A percentile compares a stretch with the other conserved stretches of the same genome.
phyloP scores from a whole-genome alignment of 495 filamentous ascomycete species.

The Penicillium bovifimosum region DNA sequence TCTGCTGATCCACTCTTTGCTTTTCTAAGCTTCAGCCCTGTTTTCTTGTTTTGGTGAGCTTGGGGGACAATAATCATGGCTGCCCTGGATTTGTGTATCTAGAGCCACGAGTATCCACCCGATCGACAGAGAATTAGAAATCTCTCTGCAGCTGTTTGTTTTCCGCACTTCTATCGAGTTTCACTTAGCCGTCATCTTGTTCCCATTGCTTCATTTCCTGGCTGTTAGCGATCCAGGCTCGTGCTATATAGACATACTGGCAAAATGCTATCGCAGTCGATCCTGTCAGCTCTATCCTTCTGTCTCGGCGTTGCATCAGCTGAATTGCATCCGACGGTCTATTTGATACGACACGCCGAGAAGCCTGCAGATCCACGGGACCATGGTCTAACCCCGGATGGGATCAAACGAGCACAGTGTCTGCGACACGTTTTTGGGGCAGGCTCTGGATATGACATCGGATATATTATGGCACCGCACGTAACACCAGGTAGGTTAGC shows the following conservation, averaged over 20 bases:
- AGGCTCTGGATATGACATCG: slow-evolving; percentile 38
- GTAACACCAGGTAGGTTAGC: slow-evolving; percentile 20
- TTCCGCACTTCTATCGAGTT: not conserved
- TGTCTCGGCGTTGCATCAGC: not conserved
- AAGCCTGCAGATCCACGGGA: slow-evolving; percentile 38
- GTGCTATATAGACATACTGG: not conserved
- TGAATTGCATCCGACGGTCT: slow-evolving; percentile 28
- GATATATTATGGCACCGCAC: slow-evolving; percentile 44
- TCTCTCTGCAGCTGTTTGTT: not conserved
- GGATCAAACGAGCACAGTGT: slow-evolving; percentile 42
- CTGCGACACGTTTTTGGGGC: slow-evolving; percentile 41
- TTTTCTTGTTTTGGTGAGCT: not conserved
- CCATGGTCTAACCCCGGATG: slow-evolving; percentile 37
- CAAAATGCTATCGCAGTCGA: slow-evolving; percentile 3
- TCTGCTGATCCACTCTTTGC: slow-evolving; percentile 4
- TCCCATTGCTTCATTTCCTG: not conserved
- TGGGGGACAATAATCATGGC: not conserved
- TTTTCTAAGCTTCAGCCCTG: not conserved
- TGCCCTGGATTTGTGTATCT: not conserved
- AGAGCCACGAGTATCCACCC: not conserved
- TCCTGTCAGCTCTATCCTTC: slow-evolving; percentile 1
- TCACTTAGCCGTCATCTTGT: not conserved
- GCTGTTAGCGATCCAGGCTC: not conserved
- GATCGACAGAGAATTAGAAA: not conserved
- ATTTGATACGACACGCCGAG: slow-evolving; percentile 52